A percentile compares a stretch with the other conserved stretches of the same genome.
Evolutionary conservation across 768 basidiomycete genomes (phyloP).

Genomic region (Rhodotorula paludigena): DNA sequence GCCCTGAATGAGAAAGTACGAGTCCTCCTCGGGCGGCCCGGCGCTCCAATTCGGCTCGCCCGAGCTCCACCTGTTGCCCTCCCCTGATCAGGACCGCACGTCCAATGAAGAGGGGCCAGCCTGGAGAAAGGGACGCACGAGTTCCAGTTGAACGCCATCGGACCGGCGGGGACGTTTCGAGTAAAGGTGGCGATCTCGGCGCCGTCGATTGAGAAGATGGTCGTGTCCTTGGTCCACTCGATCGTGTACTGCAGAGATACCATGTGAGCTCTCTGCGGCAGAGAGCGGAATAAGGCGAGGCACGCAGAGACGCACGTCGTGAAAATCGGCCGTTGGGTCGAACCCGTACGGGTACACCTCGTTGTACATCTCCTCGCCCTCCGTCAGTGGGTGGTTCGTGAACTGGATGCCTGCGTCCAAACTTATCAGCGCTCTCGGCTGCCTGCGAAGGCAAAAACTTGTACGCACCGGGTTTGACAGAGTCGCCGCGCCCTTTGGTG

Average conservation of each 20-base stretch:
- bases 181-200: neutral
- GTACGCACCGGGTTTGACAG: slow-evolving; percentile 12
- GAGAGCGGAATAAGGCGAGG: neutral
- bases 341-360: slow-evolving; percentile 3
- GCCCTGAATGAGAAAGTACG: slow-evolving; percentile 2
- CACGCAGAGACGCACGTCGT: slow-evolving; percentile 3
- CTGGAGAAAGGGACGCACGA: neutral
- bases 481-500: slow-evolving; percentile 1
- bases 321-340: slow-evolving; percentile 20
- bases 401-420: neutral
- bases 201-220: slow-evolving; percentile 20
- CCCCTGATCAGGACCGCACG: neutral
- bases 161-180: slow-evolving; percentile 7
- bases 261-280: neutral
- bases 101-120: no score
- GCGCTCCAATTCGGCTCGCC: slow-evolving; percentile 21
- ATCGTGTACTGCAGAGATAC: slow-evolving; percentile 15
- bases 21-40: slow-evolving; percentile 18
- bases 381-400: slow-evolving; percentile 8
- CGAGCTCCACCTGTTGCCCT: neutral
- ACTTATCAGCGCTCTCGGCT: no score
- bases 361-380: slow-evolving; percentile 3
- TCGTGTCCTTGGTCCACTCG: slow-evolving; percentile 8
- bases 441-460: no score
- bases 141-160: slow-evolving; percentile 6